phyloP scores from a whole-genome alignment of 208 protist genomes.

The Sergeia podlipaevii region DNA sequence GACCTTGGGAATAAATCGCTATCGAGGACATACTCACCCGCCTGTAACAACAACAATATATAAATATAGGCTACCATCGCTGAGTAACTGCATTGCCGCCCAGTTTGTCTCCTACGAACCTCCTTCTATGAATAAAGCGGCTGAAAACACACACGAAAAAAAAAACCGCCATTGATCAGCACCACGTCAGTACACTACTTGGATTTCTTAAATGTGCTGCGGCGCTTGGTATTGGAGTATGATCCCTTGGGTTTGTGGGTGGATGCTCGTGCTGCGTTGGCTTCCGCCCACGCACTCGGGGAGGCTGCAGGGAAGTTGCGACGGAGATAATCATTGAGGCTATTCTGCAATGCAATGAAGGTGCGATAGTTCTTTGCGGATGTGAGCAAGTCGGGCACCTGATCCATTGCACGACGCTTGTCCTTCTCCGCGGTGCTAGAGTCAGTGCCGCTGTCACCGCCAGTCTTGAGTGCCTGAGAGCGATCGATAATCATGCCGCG shows the following conservation, averaged over 20 bases:
- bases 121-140: too few species aligned
- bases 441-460: background rate
- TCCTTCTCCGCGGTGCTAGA: background rate
- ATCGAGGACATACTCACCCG: too few species aligned
- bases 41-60: too few species aligned
- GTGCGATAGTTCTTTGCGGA: constrained; percentile 54
- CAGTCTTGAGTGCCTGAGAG: constrained; percentile 49
- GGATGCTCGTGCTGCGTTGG: background rate
- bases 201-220: too few species aligned
- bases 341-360: constrained; percentile 85
- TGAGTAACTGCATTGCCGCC: too few species aligned
- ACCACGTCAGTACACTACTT: too few species aligned
- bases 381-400: constrained; percentile 57
- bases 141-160: too few species aligned
- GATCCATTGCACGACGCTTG: constrained; percentile 28
- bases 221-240: too few species aligned
- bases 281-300: background rate
- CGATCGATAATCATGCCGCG: constrained; percentile 63
- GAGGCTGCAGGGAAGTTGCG: constrained; percentile 53
- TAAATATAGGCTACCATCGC: too few species aligned
- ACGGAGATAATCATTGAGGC: constrained; percentile 73
- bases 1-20: too few species aligned
- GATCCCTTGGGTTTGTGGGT: background rate
- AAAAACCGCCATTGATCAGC: too few species aligned
- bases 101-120: too few species aligned